phyloP scores from a whole-genome alignment of 257 asterid genomes.

The Apocynum venetum region DNA sequence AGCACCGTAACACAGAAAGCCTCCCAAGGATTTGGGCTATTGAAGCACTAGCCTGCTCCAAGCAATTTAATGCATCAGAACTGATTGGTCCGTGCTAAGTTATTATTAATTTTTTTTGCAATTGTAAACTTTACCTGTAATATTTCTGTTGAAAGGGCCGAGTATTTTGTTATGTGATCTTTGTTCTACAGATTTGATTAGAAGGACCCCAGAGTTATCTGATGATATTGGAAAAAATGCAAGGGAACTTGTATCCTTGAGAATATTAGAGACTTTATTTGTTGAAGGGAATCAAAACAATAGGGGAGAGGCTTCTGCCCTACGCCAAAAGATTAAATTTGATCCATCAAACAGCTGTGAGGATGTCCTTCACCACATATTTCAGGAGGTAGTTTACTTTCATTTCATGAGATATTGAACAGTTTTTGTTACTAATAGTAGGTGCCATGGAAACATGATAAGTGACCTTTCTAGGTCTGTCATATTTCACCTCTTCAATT shows the following conservation, averaged over 20 bases:
- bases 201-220: slow-evolving; percentile 37
- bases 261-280: slow-evolving; percentile 44
- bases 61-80: slow-evolving; percentile 37
- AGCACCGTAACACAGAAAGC: slow-evolving; percentile 25
- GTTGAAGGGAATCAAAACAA: slow-evolving; percentile 16
- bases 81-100: slow-evolving; percentile 40
- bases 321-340: slow-evolving; percentile 26
- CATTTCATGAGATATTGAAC: background rate
- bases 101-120: background rate
- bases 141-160: slow-evolving; percentile 9
- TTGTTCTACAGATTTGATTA: slow-evolving; percentile 41
- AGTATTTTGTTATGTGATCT: slow-evolving; percentile 11
- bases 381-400: slow-evolving; percentile 36
- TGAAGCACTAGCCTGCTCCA: slow-evolving; percentile 46
- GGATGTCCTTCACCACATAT: slow-evolving; percentile 38
- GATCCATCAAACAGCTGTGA: slow-evolving; percentile 45
- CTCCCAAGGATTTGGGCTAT: slow-evolving; percentile 60
- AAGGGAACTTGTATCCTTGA: slow-evolving; percentile 46
- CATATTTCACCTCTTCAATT: background rate
- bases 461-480: background rate
- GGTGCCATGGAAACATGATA: background rate
- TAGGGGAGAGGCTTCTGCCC: slow-evolving; percentile 18
- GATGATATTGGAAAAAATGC: slow-evolving; percentile 44
- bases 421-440: background rate
- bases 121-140: slow-evolving; percentile 6